A percentile compares a stretch with the other conserved stretches of the same genome.
phyloP scores from a whole-genome alignment of 2,329 filamentous ascomycete genomes.

The Biscogniauxia mediterranea region DNA sequence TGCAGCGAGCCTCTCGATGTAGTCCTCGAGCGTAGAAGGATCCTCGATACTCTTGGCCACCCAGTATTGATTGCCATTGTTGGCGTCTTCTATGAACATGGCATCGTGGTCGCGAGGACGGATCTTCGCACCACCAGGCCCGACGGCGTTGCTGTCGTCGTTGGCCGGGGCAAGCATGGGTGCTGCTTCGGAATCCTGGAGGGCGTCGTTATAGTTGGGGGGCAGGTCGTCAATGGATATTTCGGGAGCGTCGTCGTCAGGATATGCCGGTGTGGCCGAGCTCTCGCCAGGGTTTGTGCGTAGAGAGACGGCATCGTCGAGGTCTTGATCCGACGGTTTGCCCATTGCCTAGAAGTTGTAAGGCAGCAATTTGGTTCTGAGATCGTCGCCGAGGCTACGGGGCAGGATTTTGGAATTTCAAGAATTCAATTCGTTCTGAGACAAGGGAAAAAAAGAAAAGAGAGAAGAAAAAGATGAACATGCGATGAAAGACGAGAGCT shows the following conservation, averaged over 20 bases:
- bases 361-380: not conserved
- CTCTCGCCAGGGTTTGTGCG: slow-evolving; percentile 27
- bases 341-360: slow-evolving; percentile 21
- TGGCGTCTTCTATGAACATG: slow-evolving; percentile 27
- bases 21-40: slow-evolving; percentile 43
- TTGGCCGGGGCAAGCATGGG: slow-evolving; percentile 19
- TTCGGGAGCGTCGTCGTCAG: slow-evolving; percentile 28
- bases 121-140: not conserved
- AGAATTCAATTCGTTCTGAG: not conserved
- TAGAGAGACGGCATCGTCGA: slow-evolving; percentile 25
- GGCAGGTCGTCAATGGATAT: slow-evolving; percentile 29
- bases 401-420: too few species aligned
- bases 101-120: slow-evolving; percentile 17
- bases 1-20: slow-evolving; percentile 43
- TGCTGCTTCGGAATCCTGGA: slow-evolving; percentile 17
- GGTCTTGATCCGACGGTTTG: slow-evolving; percentile 18
- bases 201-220: slow-evolving; percentile 29
- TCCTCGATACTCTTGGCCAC: slow-evolving; percentile 45
- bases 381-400: not conserved
- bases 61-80: slow-evolving; percentile 40
- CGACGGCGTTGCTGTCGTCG: not conserved
- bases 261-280: slow-evolving; percentile 13
- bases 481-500: not conserved
- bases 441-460: not conserved
- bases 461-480: not conserved